Base-by-base conservation (phyloP, 2,329 filamentous ascomycete species). In the Rhinocladiella similis region DNA sequence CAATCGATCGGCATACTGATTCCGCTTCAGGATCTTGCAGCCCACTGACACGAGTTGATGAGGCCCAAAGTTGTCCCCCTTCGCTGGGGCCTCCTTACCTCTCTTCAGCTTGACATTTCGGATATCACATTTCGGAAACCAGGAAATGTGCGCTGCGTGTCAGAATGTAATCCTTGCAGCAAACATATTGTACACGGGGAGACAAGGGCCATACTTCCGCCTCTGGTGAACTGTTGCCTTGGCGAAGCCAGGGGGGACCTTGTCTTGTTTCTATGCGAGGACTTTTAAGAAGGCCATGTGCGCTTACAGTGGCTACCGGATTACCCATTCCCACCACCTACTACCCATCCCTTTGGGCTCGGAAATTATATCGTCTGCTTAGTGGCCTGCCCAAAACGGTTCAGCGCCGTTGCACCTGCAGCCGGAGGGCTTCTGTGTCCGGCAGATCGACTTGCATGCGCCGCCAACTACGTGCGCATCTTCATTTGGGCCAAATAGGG, bases 311-410 rank as follows among this genome's bases (percentile, higher is more conserved):
- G 22, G 22, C 22, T 25, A 25, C n/a, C 22, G 22, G 22, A 5
- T 25, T 25, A 25, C 36, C 35, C 33, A 42, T 50, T 39, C 27
- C 33, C 22, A 36, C 20, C 29, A 9, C 29, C 10, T 3, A 19
- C 10, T 14, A 41, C 47, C 49, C 59, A 56, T 46, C 47, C 42
- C 19, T 33, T 54, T 58, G 55, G 56, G 57, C 48, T 58, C 59
- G 52, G 59, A 61, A 61, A 61, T 61, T 61, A 56, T 61, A 39
- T 53, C 27, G 45, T 47, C 48, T 55, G 22, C 51, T 12, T 9
- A 33, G 29, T 12, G 29, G 10, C 29, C 27, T 22, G 35, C 50
- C 33, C 19, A 22, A 20, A 43, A 29, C 5, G 25, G 39, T 46
- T 33, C 35, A 27, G 43, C 19, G 12, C 18, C 42, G 16, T n/a